These are phyloP conservation scores for Aspergillus sp. DNA, from an alignment of 2,329 filamentous ascomycete species.

Conservation along the genomic window DNA sequence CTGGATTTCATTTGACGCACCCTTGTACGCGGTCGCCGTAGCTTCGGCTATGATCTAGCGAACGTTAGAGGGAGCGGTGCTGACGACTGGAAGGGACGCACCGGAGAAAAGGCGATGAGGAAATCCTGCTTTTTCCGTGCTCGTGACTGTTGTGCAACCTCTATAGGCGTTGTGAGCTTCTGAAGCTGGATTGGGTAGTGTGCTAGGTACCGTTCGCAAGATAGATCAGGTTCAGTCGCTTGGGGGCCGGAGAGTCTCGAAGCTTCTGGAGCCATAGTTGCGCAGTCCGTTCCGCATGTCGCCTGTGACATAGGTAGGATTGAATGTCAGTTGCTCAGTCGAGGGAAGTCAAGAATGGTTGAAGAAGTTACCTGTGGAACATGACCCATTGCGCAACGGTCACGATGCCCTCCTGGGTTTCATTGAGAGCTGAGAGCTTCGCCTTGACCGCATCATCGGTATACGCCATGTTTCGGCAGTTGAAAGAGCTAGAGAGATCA, in stretches of 20 bases:
- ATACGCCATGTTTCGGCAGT: slow-evolving; percentile 70
- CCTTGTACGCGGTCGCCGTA: slow-evolving; percentile 86
- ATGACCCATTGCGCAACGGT: slow-evolving; percentile 99
- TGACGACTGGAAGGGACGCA: slow-evolving; percentile 25
- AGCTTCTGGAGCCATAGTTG: slow-evolving; percentile 88
- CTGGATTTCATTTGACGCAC: slow-evolving; percentile 80
- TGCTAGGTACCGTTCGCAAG: slow-evolving; percentile 75
- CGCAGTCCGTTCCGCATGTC: slow-evolving; percentile 87
- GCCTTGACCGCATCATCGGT: slow-evolving; percentile 92
- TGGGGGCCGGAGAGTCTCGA: slow-evolving; percentile 80
- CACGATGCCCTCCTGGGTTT: slow-evolving; percentile 95
- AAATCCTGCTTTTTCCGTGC: slow-evolving; percentile 92
- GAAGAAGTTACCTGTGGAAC: slow-evolving; percentile 77
- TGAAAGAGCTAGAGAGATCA: neutral
- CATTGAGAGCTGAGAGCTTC: slow-evolving; percentile 91
- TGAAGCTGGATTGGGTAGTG: neutral
- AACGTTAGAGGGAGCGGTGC: slow-evolving; percentile 19
- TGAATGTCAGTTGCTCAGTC: slow-evolving; percentile 13
- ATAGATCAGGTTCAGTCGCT: slow-evolving; percentile 87
- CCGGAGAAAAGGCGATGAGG: slow-evolving; percentile 81
- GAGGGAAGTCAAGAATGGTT: slow-evolving; percentile 11
- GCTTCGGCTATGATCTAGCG: slow-evolving; percentile 77
- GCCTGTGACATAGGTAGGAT: slow-evolving; percentile 51
- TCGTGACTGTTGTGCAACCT: slow-evolving; percentile 95
- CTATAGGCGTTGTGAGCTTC: slow-evolving; percentile 47